These are phyloP conservation scores for Colletotrichum lentis DNA, from an alignment of 2,329 filamentous ascomycete genomes.

Conservation along the genomic window DNA sequence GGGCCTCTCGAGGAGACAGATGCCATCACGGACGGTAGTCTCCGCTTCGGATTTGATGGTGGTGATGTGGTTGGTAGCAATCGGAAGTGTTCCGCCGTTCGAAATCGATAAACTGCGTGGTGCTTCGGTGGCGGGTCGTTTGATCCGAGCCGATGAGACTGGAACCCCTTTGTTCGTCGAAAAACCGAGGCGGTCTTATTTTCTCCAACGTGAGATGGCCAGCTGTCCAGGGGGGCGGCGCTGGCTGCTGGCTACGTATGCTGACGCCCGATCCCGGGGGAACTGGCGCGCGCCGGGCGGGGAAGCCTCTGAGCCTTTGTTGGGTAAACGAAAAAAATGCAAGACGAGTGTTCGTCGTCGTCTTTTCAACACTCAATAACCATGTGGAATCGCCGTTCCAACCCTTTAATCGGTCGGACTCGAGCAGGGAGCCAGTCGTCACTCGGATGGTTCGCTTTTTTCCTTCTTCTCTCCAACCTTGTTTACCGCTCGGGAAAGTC, in stretches of 20 bases:
- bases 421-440: background rate
- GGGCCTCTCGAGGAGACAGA: conserved; percentile 51
- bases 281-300: conserved; percentile 17
- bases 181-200: background rate
- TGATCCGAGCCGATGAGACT: conserved; percentile 3
- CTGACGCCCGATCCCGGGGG: conserved; percentile 13
- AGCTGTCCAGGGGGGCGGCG: conserved; percentile 10
- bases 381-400: background rate
- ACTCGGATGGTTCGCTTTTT: conserved; percentile 8
- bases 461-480: background rate
- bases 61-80: background rate
- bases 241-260: conserved; percentile 12
- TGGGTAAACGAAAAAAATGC: conserved; percentile 4
- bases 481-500: conserved; percentile 14
- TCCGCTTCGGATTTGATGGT: background rate
- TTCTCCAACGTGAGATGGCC: conserved; percentile 12
- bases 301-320: background rate
- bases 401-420: background rate
- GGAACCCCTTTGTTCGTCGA: conserved; percentile 8
- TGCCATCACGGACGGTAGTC: conserved; percentile 44
- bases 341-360: background rate
- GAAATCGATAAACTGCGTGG: background rate
- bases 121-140: conserved; percentile 4
- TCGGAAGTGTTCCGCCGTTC: background rate
- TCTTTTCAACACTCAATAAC: background rate